Conservation (phyloP, 1,139 yeast genomes). For the Lodderomyces parapsilosis region DNA sequence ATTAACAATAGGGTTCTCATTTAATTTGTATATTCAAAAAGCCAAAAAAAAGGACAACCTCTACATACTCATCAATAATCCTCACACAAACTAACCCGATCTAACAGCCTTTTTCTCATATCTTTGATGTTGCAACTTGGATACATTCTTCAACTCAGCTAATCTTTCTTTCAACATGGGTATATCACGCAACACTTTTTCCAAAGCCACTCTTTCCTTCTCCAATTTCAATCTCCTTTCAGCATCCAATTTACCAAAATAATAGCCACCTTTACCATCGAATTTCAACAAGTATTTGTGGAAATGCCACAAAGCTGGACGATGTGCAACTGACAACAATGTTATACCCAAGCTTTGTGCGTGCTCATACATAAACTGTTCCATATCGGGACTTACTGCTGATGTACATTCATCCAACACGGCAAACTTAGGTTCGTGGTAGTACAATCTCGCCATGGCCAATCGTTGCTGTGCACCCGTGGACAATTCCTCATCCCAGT, state of each 20-base stretch:
- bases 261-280: conserved; percentile 79
- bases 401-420: conserved; percentile 95
- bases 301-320: conserved; percentile 92
- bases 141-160: conserved; percentile 55
- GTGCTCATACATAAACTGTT: conserved; percentile 82
- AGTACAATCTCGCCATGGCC: conserved; percentile 91
- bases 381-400: conserved; percentile 89
- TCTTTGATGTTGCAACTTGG: conserved; percentile 41
- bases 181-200: conserved; percentile 63
- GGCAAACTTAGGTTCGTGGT: conserved; percentile 89
- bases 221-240: conserved; percentile 65
- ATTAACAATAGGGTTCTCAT: too few species aligned
- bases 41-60: not conserved
- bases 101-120: conserved; percentile 11
- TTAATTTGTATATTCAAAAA: too few species aligned
- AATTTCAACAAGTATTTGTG: conserved; percentile 81
- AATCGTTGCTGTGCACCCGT: conserved; percentile 92
- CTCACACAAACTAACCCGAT: not conserved
- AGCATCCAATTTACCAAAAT: conserved; percentile 69
- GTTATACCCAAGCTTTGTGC: conserved; percentile 83
- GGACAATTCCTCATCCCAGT: conserved; percentile 88
- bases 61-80: not conserved
- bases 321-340: conserved; percentile 84
- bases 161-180: conserved; percentile 65
- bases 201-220: conserved; percentile 67